phyloP scores from a whole-genome alignment of 768 basidiomycete species.

The Tylopilus sp. region DNA sequence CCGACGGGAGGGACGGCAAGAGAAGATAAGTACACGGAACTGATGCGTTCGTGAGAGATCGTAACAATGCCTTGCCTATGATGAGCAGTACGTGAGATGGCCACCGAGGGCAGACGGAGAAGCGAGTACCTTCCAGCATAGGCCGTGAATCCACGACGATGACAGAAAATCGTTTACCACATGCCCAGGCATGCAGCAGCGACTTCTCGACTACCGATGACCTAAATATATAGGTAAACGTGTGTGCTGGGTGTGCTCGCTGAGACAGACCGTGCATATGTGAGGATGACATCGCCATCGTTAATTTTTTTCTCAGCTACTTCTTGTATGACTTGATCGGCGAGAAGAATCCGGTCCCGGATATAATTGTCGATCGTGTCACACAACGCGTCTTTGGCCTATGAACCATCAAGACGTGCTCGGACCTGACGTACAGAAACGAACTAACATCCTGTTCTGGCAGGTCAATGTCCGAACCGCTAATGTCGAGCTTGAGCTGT shows the following conservation, averaged over 20 bases:
- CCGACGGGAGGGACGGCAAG: conserved; percentile 77
- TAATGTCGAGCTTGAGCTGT: conserved; percentile 94
- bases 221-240: conserved; percentile 38
- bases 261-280: conserved; percentile 75
- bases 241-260: background rate
- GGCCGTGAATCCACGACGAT: conserved; percentile 95
- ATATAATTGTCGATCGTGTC: conserved; percentile 90
- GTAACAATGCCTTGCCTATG: conserved; percentile 75
- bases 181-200: conserved; percentile 69
- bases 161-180: conserved; percentile 80
- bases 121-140: conserved; percentile 72
- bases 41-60: conserved; percentile 57
- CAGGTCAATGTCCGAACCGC: conserved; percentile 86
- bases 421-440: background rate
- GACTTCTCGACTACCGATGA: conserved; percentile 95
- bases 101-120: background rate
- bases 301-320: conserved; percentile 91
- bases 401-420: conserved; percentile 3
- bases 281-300: conserved; percentile 88
- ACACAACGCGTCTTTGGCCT: conserved; percentile 88
- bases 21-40: conserved; percentile 91
- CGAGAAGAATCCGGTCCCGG: conserved; percentile 87
- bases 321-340: conserved; percentile 90
- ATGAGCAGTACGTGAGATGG: background rate
- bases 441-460: conserved; percentile 85